Base-by-base conservation (phyloP, 192 early-diverging fungal species). In the Coemansia sp. region DNA sequence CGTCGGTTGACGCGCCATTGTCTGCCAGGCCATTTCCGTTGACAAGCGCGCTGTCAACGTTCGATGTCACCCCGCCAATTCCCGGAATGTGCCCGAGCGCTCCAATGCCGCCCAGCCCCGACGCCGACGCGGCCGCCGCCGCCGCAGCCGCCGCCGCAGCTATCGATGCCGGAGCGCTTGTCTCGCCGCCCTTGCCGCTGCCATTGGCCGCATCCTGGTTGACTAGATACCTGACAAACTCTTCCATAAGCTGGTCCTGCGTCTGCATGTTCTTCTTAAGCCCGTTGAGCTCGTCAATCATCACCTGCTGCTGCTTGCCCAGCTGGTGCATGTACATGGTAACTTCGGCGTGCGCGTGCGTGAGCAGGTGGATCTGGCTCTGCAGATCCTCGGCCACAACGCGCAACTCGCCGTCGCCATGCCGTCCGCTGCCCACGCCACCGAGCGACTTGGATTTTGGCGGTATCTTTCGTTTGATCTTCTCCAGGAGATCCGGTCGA, bases 381-480 rank as follows among this genome's bases (percentile, higher is more conserved):
- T 77, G 74, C 30, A 77, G 47, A 30, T 77, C 74, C 21, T 77
- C 67, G 21, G 74, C 56, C 6, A 77, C 56, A 14, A 61, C 50
- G 21, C 74, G 67, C 9, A 77, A 51, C 44, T 77, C 74, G 11
- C 56, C 44, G 19, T 77, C 74, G 19, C 54, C 26, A 19, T 70
- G 67, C 30, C 62, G 47, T 6, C 67, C 67, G 42, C 34, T 75
- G 25, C 60, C 53, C 19, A 77, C 50, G 8, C 64, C 68, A 22
- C 74, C 74, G 26, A 70, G 46, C 8, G 68, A 70, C 30, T 70
- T 77, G 27, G 74, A 62, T 53, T 77, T 77, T 61, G 74, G 74
- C 5, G 78, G 78, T 12, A 75, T 75, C 67, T 87, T 87, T 40
- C 88, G 83, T 59, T 84, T 84, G 56, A 90, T 87, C 21, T 79